A percentile compares a stretch with the other conserved stretches of the same genome.
Conservation (phyloP, 495 filamentous ascomycete genomes). For the Penicillium waksmanii region DNA sequence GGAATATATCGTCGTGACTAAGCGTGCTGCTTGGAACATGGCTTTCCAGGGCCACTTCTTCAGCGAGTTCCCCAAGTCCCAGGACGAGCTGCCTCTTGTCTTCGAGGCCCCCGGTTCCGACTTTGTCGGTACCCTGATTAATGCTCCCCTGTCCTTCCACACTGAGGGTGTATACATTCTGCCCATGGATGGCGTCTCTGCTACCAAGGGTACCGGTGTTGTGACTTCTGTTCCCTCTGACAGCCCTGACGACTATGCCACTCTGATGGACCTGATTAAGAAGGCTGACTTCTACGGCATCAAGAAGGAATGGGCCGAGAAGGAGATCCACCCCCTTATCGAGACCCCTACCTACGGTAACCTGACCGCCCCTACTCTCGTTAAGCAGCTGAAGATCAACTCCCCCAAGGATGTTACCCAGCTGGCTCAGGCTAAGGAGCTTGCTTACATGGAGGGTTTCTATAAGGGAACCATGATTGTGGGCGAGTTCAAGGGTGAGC, state of each 20-base stretch:
- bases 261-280: slow-evolving; percentile 83
- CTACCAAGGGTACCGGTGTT: slow-evolving; percentile 93
- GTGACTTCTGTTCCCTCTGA: slow-evolving; percentile 95
- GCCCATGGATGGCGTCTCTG: slow-evolving; percentile 91
- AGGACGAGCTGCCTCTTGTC: slow-evolving; percentile 54
- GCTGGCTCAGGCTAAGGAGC: slow-evolving; percentile 90
- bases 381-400: slow-evolving; percentile 93
- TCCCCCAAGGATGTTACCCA: slow-evolving; percentile 92
- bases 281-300: slow-evolving; percentile 98
- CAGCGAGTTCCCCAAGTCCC: slow-evolving; percentile 71
- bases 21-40: slow-evolving; percentile 93
- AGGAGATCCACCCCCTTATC: slow-evolving; percentile 87
- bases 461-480: slow-evolving; percentile 92
- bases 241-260: slow-evolving; percentile 94
- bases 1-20: slow-evolving; percentile 84
- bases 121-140: slow-evolving; percentile 81
- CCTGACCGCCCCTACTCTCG: slow-evolving; percentile 77
- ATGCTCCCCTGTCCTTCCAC: slow-evolving; percentile 90
- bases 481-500: slow-evolving; percentile 85
- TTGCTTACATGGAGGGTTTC: slow-evolving; percentile 97
- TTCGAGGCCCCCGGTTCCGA: slow-evolving; percentile 74
- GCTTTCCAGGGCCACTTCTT: slow-evolving; percentile 89
- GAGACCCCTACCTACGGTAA: slow-evolving; percentile 88
- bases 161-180: slow-evolving; percentile 80
- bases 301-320: slow-evolving; percentile 93